A percentile compares a stretch with the other conserved stretches of the same genome.
phyloP scores from a whole-genome alignment of 176 grass and related monocot genomes.

The Zoysia japonica region DNA sequence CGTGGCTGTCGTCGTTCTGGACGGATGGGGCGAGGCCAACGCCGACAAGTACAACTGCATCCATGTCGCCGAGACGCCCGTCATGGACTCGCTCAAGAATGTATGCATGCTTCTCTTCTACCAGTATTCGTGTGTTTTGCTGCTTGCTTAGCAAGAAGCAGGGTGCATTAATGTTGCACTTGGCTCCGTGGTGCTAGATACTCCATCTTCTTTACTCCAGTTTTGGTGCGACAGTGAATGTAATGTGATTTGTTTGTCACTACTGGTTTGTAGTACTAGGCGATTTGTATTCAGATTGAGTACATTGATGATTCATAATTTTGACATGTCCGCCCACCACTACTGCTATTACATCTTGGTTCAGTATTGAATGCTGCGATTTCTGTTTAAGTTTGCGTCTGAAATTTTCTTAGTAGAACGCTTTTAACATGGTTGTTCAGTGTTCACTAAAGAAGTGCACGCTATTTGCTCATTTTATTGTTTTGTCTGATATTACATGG shows the following conservation, averaged over 20 bases:
- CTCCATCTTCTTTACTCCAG: not conserved
- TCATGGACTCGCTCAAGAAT: conserved; percentile 94
- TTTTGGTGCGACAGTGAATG: not conserved
- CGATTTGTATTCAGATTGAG: not conserved
- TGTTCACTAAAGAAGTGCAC: not conserved
- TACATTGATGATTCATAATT: not conserved
- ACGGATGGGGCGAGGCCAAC: conserved; percentile 90
- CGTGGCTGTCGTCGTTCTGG: conserved; percentile 80
- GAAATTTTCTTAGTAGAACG: not conserved
- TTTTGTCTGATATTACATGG: not conserved
- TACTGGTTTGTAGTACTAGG: not conserved
- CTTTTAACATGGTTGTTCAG: not conserved
- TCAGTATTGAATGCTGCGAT: not conserved
- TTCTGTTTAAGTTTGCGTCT: not conserved
- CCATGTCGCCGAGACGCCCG: conserved; percentile 78
- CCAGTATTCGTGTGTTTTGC: too few species aligned
- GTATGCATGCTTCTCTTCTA: conserved; percentile 36
- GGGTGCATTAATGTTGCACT: too few species aligned
- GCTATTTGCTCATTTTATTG: not conserved
- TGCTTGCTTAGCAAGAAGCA: too few species aligned
- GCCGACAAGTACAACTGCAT: conserved; percentile 91
- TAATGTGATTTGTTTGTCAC: not conserved
- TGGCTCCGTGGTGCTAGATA: not conserved
- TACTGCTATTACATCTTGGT: not conserved
- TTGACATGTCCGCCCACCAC: not conserved